Evolutionary conservation across 768 basidiomycete species (phyloP), one percentile per base, ranked within the genome.

Genomic region (Nidularia sp.): DNA sequence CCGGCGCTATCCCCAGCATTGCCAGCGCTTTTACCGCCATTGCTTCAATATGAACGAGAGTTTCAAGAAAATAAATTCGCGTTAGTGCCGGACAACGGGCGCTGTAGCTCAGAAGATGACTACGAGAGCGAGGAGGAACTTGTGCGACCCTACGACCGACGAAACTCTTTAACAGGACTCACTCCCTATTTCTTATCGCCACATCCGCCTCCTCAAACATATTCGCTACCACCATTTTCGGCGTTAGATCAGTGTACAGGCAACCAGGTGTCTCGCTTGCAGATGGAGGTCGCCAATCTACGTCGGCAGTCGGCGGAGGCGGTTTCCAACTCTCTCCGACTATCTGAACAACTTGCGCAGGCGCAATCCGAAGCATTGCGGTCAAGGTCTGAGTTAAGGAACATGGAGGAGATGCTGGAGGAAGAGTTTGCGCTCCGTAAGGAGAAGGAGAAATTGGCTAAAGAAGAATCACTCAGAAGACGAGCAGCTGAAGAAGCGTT

Each of bases 41-140:
- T 18, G 18, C 18, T 18, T 18, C 18, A 18, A 18, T 18, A 39
- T 39, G 36, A 39, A 39, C 9, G 15, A 39, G 36, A 39, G 9
- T 39, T 9, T 39, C 9, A 39, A 39, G 36, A 39, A 9, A 39
- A 9, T 9, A 39, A 39, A 15, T 39, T 39, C 36, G 9, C 9
- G 9, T 39, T 39, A 39, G 15, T 9, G 36, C 15, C 15, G 36
- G 36, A 9, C 15, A 15, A 39, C 15, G 36, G 36, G 15, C 15
- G 57, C 45, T 32, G 47, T 22, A 58, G 62, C 22, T 71, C 74
- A n/a, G 81, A 80, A 47, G 79, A 76, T 55, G 79, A 81, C 32
- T 84, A 72, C 55, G 84, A 86, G 64, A 89, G 86, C 60, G 86
- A 88, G 60, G 86, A 88, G 53, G 86, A 85, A 44, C 68, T 79